Evolutionary conservation across 129 eudicot species (phyloP).

Genomic region (Arctium lappa): DNA sequence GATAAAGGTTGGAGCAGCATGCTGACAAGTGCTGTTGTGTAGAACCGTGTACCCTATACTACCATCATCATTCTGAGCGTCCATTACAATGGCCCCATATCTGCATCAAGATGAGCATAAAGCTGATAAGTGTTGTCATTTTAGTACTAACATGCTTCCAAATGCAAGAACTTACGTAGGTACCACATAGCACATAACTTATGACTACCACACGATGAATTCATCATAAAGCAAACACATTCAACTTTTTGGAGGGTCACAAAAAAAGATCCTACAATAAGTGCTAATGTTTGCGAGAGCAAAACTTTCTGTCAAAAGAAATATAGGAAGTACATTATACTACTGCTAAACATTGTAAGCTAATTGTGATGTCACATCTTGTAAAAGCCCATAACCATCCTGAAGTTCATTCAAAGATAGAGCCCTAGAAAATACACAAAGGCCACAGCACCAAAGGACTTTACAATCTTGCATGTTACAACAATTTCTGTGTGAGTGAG

Average conservation of each 20-base stretch:
- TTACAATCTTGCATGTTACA: background rate
- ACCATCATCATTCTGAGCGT: constrained; percentile 63
- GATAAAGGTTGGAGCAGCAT: constrained; percentile 91
- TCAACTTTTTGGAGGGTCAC: constrained; percentile 1
- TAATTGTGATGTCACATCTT: background rate
- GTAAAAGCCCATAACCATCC: background rate
- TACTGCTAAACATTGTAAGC: background rate
- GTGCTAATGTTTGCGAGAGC: background rate
- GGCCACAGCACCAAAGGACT: background rate
- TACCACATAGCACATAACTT: background rate
- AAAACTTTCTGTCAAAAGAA: background rate
- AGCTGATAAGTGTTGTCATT: background rate
- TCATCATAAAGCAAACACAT: background rate
- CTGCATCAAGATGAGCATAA: constrained; percentile 37
- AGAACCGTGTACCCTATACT: constrained; percentile 87
- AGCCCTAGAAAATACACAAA: background rate
- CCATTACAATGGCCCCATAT: constrained; percentile 95
- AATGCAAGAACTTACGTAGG: constrained; percentile 13
- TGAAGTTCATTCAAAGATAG: background rate
- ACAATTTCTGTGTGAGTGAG: background rate
- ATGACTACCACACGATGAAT: background rate
- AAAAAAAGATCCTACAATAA: constrained; percentile 3
- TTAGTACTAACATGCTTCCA: constrained; percentile 3
- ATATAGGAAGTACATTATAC: background rate
- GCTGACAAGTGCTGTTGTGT: constrained; percentile 96